Evolutionary conservation across 495 filamentous ascomycete genomes (phyloP).

Genomic region (Neurospora sp.): DNA sequence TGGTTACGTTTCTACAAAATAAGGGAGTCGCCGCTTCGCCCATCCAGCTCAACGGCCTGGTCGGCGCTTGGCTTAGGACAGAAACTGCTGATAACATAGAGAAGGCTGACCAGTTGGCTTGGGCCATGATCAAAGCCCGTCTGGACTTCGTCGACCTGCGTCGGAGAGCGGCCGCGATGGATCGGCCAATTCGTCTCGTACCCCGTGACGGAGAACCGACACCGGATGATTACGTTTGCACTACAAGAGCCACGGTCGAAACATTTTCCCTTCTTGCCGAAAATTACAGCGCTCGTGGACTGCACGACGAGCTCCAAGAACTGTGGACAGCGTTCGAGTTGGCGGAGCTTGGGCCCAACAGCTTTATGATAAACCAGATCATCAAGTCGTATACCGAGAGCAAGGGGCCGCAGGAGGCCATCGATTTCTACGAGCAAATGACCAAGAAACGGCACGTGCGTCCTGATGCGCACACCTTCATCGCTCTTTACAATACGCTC

Average conservation of each 20-base stretch:
- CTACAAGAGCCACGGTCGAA: conserved; percentile 52
- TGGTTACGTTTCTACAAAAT: conserved; percentile 58
- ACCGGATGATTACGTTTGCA: conserved; percentile 19
- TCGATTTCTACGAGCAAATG: conserved; percentile 43
- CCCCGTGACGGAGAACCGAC: conserved; percentile 21
- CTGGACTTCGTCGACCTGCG: conserved; percentile 44
- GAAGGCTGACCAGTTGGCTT: conserved; percentile 61
- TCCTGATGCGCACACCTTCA: conserved; percentile 61
- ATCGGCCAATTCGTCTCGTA: conserved; percentile 8
- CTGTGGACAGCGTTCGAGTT: conserved; percentile 47
- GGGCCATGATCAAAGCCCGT: conserved; percentile 63
- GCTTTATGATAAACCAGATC: conserved; percentile 67
- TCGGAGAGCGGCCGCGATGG: conserved; percentile 6
- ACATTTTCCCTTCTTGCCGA: conserved; percentile 68
- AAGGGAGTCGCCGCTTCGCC: conserved; percentile 53
- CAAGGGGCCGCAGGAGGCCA: conserved; percentile 40
- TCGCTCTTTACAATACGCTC: conserved; percentile 51
- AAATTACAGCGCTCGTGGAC: conserved; percentile 54
- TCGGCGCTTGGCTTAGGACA: conserved; percentile 63
- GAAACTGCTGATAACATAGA: conserved; percentile 40
- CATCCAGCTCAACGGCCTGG: conserved; percentile 65
- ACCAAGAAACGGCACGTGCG: conserved; percentile 28
- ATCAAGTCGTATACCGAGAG: conserved; percentile 50
- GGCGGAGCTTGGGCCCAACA: conserved; percentile 53
- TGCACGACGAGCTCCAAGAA: conserved; percentile 44